phyloP scores from a whole-genome alignment of 768 basidiomycete species.

The Lactifluus subvellereus region DNA sequence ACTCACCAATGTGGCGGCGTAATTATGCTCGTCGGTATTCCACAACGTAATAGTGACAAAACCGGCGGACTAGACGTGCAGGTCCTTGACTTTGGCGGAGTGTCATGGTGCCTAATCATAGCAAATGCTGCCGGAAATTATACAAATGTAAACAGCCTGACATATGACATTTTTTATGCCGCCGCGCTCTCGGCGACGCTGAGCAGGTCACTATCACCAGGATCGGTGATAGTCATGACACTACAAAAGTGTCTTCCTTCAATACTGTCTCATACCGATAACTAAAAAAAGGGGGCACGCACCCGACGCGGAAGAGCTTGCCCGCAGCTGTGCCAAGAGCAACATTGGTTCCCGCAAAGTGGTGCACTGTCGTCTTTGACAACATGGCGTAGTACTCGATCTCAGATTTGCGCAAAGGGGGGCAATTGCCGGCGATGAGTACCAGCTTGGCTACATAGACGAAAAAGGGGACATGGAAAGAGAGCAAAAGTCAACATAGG shows the following conservation, averaged over 20 bases:
- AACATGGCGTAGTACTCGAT: conserved; percentile 99
- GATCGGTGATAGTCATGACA: conserved; percentile 96
- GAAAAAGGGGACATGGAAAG: conserved; percentile 22
- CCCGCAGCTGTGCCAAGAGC: conserved; percentile 98
- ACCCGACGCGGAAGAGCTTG: conserved; percentile 99
- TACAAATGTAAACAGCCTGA: conserved; percentile 15
- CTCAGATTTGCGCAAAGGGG: conserved; percentile 98
- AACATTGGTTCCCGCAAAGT: conserved; percentile 96
- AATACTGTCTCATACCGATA: not conserved
- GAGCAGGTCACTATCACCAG: conserved; percentile 94
- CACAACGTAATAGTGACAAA: not conserved
- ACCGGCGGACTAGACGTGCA: not conserved
- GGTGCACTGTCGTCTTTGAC: conserved; percentile 97
- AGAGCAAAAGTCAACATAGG: conserved; percentile 59
- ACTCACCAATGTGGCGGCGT: not conserved
- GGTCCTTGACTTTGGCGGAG: not conserved
- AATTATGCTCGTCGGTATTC: not conserved
- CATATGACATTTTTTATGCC: conserved; percentile 39
- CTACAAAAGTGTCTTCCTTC: conserved; percentile 35
- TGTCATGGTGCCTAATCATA: conserved; percentile 22
- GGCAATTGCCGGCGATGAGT: conserved; percentile 98
- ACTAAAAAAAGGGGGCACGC: conserved; percentile 27
- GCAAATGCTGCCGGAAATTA: conserved; percentile 22
- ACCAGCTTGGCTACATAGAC: conserved; percentile 82
- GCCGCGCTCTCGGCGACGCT: conserved; percentile 72